Evolutionary conservation across 495 filamentous ascomycete species (phyloP).

Genomic region (Lophiotrema nucula): DNA sequence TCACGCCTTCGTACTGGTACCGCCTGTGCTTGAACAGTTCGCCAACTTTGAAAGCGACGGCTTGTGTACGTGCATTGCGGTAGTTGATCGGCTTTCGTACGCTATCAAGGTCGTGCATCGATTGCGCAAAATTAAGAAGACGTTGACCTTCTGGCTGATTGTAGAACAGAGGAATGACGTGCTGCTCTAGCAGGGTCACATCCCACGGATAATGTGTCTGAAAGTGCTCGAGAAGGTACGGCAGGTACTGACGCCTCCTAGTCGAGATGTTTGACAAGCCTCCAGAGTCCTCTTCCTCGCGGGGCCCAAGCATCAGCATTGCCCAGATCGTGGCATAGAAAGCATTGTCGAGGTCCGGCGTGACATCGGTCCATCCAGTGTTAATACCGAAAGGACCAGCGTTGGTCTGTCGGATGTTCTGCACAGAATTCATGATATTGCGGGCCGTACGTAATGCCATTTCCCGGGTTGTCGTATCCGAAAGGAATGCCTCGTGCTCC

Average conservation of each 20-base stretch:
- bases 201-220: constrained; percentile 63
- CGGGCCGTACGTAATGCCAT: constrained; percentile 74
- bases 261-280: constrained; percentile 36
- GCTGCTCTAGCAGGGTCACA: constrained; percentile 51
- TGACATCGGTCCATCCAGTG: constrained; percentile 9
- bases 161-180: constrained; percentile 59
- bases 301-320: constrained; percentile 56
- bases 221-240: constrained; percentile 66
- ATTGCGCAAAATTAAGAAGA: constrained; percentile 52
- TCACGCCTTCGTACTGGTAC: constrained; percentile 75
- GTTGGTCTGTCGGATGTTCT: constrained; percentile 36
- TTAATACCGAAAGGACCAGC: constrained; percentile 3
- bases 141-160: constrained; percentile 46
- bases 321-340: constrained; percentile 80
- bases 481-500: constrained; percentile 58
- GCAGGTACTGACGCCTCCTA: constrained; percentile 61
- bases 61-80: constrained; percentile 45
- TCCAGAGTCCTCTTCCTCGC: constrained; percentile 42
- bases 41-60: constrained; percentile 72
- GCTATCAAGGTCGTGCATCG: constrained; percentile 60
- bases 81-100: constrained; percentile 55
- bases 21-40: constrained; percentile 80
- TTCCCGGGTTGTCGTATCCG: constrained; percentile 57
- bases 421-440: constrained; percentile 70
- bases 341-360: constrained; percentile 60